Base-by-base conservation (phyloP, 2,329 filamentous ascomycete species). In the Geosmithia flava region DNA sequence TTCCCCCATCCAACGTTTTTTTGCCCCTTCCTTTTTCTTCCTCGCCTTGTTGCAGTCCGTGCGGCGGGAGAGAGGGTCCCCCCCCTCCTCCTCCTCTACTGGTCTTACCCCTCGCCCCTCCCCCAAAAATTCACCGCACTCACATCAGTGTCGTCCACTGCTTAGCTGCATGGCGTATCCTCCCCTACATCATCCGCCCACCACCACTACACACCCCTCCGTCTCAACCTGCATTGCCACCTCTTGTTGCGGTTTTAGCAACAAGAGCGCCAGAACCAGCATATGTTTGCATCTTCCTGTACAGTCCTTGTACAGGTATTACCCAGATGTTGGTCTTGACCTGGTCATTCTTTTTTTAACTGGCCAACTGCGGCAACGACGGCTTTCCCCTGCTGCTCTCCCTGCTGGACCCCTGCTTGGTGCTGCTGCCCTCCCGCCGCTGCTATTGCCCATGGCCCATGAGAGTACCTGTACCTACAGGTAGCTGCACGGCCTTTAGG, bases 191-290 rank as follows among this genome's bases (percentile, higher is more conserved):
- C 30, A 47, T 20, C 20, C 20, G 20, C 40, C 23, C n/a, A 16
- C 33, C 45, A 11, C 8, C 23, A 27, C 23, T 20, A n/a, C 29
- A 46, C 20, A 27, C 19, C 47, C 37, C 47, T 20, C 42, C 47
- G 46, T 37, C 46, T 20, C 46, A 20, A 45, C 47, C 47, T 49
- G 47, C 47, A 49, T 49, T 49, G 47, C 47, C 47, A 49, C 47
- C 20, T 37, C 42, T 39, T 16, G 11, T 44, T 8, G 20, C 40
- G 11, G 27, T 16, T 39, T 19, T 47, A 37, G 33, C 33, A 37
- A 11, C 29, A 37, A 16, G 15, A 37, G 33, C 33, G 13, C 11
- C 33, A 37, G 33, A 11, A 37, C 33, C 33, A 37, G 33, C 33
- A 11, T 11, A 5, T 16, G 33, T 37, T 11, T 37, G 15, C 33